phyloP scores from a whole-genome alignment of 345 rosid species.

The Passiflora organensis region DNA sequence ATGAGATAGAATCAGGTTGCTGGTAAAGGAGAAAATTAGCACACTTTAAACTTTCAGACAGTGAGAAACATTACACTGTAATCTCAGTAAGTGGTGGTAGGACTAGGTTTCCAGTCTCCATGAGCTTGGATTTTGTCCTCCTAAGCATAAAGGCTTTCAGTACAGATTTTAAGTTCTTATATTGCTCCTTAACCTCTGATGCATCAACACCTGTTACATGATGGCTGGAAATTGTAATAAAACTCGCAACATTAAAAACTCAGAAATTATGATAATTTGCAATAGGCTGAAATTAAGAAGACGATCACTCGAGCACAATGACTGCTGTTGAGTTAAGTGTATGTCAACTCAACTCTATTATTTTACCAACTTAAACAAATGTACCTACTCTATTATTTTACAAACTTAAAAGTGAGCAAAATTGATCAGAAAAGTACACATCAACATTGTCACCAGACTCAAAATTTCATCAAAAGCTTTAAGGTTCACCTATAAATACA shows the following conservation, averaged over 20 bases:
- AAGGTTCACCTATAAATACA: not conserved
- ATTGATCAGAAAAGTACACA: not conserved
- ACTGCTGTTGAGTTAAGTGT: too few relatives aligned
- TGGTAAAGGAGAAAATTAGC: too few relatives aligned
- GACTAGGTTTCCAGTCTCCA: slow-evolving; percentile 60
- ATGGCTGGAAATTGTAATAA: not conserved
- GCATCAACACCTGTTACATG: slow-evolving; percentile 35
- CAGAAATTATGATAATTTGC: too few relatives aligned
- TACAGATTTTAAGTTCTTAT: slow-evolving; percentile 47
- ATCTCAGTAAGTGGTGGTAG: slow-evolving; percentile 84
- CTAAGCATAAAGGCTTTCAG: slow-evolving; percentile 82
- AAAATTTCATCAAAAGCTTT: not conserved
- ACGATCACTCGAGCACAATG: not conserved
- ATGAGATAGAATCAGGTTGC: too few relatives aligned
- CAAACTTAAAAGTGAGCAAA: not conserved
- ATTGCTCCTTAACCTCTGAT: slow-evolving; percentile 36
- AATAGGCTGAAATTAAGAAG: not conserved
- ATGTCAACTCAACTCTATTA: too few relatives aligned
- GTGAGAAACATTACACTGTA: slow-evolving; percentile 50
- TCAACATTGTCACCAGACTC: not conserved
- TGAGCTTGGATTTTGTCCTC: slow-evolving; percentile 70
- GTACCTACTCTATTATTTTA: too few relatives aligned
- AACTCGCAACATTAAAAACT: too few relatives aligned
- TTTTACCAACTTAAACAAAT: too few relatives aligned
- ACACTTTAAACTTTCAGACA: not conserved